Evolutionary conservation across 306 rosid species (phyloP), one percentile per base, ranked within the genome.

Genomic region (Cicer bijugum): DNA sequence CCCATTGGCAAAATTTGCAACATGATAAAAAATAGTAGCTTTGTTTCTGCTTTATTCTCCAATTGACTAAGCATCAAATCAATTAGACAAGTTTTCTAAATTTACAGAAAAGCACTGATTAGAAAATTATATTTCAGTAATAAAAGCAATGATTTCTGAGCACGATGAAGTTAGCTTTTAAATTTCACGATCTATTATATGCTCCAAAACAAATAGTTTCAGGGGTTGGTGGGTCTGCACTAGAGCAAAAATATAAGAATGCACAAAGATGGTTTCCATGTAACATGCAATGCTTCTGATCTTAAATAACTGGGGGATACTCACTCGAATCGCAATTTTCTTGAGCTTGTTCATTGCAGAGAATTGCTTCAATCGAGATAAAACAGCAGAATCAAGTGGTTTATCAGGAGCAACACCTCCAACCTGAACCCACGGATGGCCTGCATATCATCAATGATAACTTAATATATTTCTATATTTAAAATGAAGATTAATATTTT

Each of bases 351-450:
- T 86, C 97, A 89, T 91, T 78, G 97, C 92, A 60, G 98, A 91
- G 85, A 91, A 94, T 80, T 94, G 96, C 88, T 94, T 91, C 86
- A 94, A 87, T 56, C 97, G 99, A 85, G 82, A 63, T 77, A 94
- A 80, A 57, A 94, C 96, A 77, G 96, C 97, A 57, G 96, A 88
- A 80, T 91, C 97, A 83, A 94, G 95, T 14, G 97, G 97, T 69
- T 85, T 89, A 75, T 94, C 96, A 16, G 92, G 96, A 77, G 96
- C 99, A 80, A 78, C 83, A 69, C 97, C 96, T 53, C 82, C 87
- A 71, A 79, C 80, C 87, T 86, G 93, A 73, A 94, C 84, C 99
- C 97, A 94, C 8, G 97, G 97, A 74, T 94, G 99, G 74, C 96
- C 97, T 94, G 88, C 82, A 75, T 55, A 63, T 83, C 35, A 81